Percentiles rank a stretch among this genome's conserved stretches.
Conservation (phyloP, 352 stramenopile species). For the Phytophthora sojae region DNA sequence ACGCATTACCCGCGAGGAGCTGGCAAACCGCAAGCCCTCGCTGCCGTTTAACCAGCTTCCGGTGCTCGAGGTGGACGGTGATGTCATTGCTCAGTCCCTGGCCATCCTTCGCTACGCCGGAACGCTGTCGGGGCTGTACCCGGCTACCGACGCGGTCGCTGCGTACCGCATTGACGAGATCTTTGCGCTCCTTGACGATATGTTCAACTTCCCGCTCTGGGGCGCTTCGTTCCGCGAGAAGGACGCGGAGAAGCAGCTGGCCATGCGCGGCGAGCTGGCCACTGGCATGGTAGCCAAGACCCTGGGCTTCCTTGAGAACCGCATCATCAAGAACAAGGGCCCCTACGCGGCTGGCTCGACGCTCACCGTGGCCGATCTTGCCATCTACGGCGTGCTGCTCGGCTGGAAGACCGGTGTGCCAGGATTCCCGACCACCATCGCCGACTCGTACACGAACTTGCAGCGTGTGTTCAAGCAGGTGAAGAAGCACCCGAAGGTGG, state of each 20-base stretch:
- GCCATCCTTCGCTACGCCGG: slow-evolving; percentile 74
- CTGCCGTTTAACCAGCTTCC: slow-evolving; percentile 60
- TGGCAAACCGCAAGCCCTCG: slow-evolving; percentile 45
- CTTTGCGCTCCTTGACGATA: slow-evolving; percentile 48
- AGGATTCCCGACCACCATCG: slow-evolving; percentile 37
- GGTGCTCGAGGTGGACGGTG: slow-evolving; percentile 54
- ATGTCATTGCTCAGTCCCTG: slow-evolving; percentile 59
- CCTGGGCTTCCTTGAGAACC: slow-evolving; percentile 53
- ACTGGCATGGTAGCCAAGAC: slow-evolving; percentile 47
- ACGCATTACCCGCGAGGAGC: slow-evolving; percentile 46
- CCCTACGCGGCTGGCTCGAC: slow-evolving; percentile 42
- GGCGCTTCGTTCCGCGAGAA: slow-evolving; percentile 33
- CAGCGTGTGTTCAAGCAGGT: slow-evolving; percentile 52
- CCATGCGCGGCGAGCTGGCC: slow-evolving; percentile 48
- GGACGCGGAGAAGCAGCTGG: slow-evolving; percentile 45
- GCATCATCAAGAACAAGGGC: slow-evolving; percentile 50
- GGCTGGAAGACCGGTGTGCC: slow-evolving; percentile 42
- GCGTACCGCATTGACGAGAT: slow-evolving; percentile 61
- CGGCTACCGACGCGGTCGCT: slow-evolving; percentile 38
- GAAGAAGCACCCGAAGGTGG: slow-evolving; percentile 55
- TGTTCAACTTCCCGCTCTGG: slow-evolving; percentile 43
- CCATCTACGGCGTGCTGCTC: slow-evolving; percentile 52
- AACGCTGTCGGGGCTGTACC: slow-evolving; percentile 60
- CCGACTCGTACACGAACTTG: slow-evolving; percentile 47
- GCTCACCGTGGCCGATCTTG: slow-evolving; percentile 63